Evolutionary conservation across 345 rosid genomes (phyloP).

Genomic region (Populus simonii): DNA sequence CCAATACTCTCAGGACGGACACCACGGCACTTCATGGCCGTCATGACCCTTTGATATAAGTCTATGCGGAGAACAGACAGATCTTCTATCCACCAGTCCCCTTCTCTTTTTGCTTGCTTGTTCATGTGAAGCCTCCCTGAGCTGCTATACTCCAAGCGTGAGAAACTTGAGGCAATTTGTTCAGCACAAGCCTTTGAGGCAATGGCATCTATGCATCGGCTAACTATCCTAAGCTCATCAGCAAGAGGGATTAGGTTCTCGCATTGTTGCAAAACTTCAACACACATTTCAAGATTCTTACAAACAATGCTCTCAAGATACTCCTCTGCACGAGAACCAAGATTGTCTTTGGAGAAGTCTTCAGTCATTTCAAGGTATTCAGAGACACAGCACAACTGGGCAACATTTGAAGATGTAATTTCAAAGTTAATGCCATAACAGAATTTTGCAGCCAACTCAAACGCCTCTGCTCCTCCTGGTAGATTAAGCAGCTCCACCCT

Average conservation of each 20-base stretch:
- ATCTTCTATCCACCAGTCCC: conserved; percentile 97
- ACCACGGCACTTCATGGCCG: conserved; percentile 94
- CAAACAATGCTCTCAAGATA: conserved; percentile 79
- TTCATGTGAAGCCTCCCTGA: conserved; percentile 97
- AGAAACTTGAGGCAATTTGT: conserved; percentile 95
- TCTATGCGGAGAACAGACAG: conserved; percentile 80
- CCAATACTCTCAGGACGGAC: conserved; percentile 96
- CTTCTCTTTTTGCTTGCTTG: conserved; percentile 69
- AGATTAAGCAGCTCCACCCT: conserved; percentile 87
- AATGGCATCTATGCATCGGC: conserved; percentile 85
- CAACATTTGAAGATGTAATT: conserved; percentile 83
- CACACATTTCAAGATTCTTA: conserved; percentile 85
- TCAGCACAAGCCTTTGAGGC: conserved; percentile 89
- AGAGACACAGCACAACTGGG: conserved; percentile 72
- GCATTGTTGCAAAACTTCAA: conserved; percentile 82
- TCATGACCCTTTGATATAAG: conserved; percentile 72
- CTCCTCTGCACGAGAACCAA: conserved; percentile 84
- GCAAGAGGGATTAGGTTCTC: conserved; percentile 89
- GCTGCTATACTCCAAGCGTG: conserved; percentile 92
- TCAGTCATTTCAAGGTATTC: conserved; percentile 96
- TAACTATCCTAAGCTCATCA: conserved; percentile 71
- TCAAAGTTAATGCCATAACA: conserved; percentile 91
- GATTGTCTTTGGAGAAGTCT: conserved; percentile 82
- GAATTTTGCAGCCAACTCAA: conserved; percentile 90
- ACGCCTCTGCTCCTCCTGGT: conserved; percentile 82